phyloP scores from a whole-genome alignment of 768 basidiomycete genomes.

The Lentinula edodes region DNA sequence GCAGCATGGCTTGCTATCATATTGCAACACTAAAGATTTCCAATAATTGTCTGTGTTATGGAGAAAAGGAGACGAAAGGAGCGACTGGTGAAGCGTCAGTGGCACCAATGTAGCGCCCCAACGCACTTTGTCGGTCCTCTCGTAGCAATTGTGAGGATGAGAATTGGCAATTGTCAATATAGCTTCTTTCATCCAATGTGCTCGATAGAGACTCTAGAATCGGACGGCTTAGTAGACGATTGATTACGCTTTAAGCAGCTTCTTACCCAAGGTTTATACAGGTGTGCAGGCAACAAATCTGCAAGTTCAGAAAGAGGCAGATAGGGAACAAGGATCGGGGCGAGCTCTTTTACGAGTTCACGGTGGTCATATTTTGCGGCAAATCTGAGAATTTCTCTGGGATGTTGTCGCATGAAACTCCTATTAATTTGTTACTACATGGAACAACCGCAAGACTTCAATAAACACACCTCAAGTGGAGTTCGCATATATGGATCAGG shows the following conservation, averaged over 20 bases:
- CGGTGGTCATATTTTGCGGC: background rate
- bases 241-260: background rate
- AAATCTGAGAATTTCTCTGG: background rate
- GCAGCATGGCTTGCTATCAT: background rate
- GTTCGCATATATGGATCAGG: slow-evolving; percentile 2
- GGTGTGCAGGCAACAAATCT: background rate
- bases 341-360: background rate
- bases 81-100: background rate
- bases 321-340: background rate
- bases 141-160: background rate
- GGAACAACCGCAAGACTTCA: background rate
- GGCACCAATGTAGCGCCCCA: background rate
- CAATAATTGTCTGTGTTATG: background rate
- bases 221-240: background rate
- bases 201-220: background rate
- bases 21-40: background rate
- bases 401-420: background rate
- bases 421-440: background rate
- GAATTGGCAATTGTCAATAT: background rate
- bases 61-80: background rate
- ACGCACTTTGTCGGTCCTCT: background rate
- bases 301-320: background rate
- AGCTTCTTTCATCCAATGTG: background rate
- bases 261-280: background rate
- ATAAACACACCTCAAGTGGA: background rate